Base-by-base conservation (phyloP, 2,329 filamentous ascomycete genomes). In the Diaporthe sp. region DNA sequence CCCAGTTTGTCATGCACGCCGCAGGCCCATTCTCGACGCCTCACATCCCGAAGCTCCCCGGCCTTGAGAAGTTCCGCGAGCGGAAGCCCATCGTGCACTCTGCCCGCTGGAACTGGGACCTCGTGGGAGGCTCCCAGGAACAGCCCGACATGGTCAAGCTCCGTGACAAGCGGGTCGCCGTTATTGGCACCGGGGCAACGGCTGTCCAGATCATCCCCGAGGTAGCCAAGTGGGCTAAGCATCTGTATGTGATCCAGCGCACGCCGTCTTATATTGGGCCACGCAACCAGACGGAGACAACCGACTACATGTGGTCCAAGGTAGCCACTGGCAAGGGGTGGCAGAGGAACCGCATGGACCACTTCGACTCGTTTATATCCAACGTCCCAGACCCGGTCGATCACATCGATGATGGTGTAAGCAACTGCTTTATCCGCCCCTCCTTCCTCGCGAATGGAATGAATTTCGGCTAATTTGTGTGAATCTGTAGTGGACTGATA, bases 151-250 rank as follows among this genome's bases (percentile, higher is more conserved):
- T 30, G 32, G 63, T 73, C 71, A 70, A 73, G 30, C 32, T 76
- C 32, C 61, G 63, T n/a, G 84, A 86, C 82, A 94, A 94, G 79
- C 87, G 90, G 30, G 84, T 94, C 22, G 90, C 93, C 53, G 85
- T 94, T 69, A 90, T 94, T 71, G 93, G 93, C 25, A 90, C 87
- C 55, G 93, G 93, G 13, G 92, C 93, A 0, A 94, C 93, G 0
- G 91, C 92, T 6, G 85, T 94, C 44, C 94, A 92, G 0, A 84
- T 94, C 1, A 82, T 94, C 1, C 93, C 92, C 1, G 88, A 86
- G 53, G 82, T 94, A 77, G 87, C 91, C 0, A 53, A 50, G n/a
- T 86, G 85, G 47, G 92, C 90, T 13, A 84, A 84, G 22, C 87
- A 87, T 7, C 89, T 93, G 37, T 94, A 92, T 0, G 93, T 94